These are phyloP conservation scores for Mycosarcoma mackinlayi DNA, from an alignment of 1,284 basidiomycete species.

Conservation along the genomic window DNA sequence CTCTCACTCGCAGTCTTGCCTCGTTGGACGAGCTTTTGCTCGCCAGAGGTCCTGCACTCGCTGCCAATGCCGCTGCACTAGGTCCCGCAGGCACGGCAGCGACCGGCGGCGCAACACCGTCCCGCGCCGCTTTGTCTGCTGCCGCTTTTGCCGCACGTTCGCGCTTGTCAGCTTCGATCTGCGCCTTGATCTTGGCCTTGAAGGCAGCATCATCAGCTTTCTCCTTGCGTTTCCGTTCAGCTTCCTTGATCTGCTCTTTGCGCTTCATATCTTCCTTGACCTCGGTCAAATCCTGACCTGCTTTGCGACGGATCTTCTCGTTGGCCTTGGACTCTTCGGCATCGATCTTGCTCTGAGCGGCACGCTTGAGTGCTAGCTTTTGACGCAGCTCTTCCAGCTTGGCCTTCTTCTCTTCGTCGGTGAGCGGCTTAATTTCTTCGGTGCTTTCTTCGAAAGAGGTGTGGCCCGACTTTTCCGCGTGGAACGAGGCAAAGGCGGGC, in stretches of 20 bases:
- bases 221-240: conserved; percentile 62
- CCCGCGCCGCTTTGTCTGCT: conserved; percentile 60
- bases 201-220: conserved; percentile 59
- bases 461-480: conserved; percentile 94
- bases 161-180: conserved; percentile 67
- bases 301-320: conserved; percentile 66
- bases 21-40: conserved; percentile 53
- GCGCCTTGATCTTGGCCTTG: conserved; percentile 62
- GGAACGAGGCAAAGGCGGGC: conserved; percentile 87
- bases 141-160: conserved; percentile 63
- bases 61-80: conserved; percentile 37
- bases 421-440: conserved; percentile 93
- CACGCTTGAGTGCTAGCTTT: conserved; percentile 62
- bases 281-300: conserved; percentile 59
- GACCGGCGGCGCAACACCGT: conserved; percentile 32
- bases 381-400: conserved; percentile 76
- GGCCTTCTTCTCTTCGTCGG: conserved; percentile 90
- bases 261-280: conserved; percentile 63
- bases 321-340: conserved; percentile 60
- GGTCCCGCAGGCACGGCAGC: conserved; percentile 27
- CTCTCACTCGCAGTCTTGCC: conserved; percentile 60
- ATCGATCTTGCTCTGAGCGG: conserved; percentile 57
- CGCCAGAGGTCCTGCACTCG: conserved; percentile 33
- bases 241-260: conserved; percentile 65
- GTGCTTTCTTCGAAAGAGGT: conserved; percentile 87